Evolutionary conservation across 176 grass and related monocot genomes (phyloP), one percentile per base, ranked within the genome.

Genomic region (Oryza glaberrima): DNA sequence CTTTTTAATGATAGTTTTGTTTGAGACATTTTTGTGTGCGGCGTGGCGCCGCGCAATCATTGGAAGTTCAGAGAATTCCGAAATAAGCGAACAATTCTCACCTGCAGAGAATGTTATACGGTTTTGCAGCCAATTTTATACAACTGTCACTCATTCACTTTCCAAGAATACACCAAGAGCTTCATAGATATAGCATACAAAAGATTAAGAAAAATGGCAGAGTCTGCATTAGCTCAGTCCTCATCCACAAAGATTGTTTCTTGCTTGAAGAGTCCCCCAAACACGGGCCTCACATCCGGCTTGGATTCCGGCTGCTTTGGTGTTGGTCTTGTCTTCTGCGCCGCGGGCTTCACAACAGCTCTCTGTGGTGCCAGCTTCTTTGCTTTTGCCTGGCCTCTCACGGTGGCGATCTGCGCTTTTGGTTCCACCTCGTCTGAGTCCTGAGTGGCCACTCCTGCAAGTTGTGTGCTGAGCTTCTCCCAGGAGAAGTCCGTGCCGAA

Each of bases 231-330:
- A 9, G 45, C 49, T 95, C 70, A 95, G 74, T 98, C 93, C 54
- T 98, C 93, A 66, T 98, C 96, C 17, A 95, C 46, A 38, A 86
- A 98, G 25, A 98, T 78, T 5, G 89, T 95, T 82, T 98, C 96
- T 81, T 98, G 96, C 83, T 98, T 98, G 83, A 98, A 98, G 63
- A 98, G 81, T 11, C 96, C 96, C 12, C 96, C 96, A 6, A 98
- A 98, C n/a, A 95, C 90, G 1, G 87, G 94, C 49, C 84, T 98
- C 44, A 92, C 82, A 78, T 92, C 92, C 17, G 90, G 28, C 65
- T 91, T 89, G 48, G 89, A 13, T 67, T 86, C 87, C 9, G 89
- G 70, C 79, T 94, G 85, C 72, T 82, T 86, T 8, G 77, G 56
- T 30, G 82, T 82, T 26, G 77, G 66, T 82, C 86, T 91, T 60